phyloP scores from a whole-genome alignment of 305 asterid species.

The Ilex paraguariensis region DNA sequence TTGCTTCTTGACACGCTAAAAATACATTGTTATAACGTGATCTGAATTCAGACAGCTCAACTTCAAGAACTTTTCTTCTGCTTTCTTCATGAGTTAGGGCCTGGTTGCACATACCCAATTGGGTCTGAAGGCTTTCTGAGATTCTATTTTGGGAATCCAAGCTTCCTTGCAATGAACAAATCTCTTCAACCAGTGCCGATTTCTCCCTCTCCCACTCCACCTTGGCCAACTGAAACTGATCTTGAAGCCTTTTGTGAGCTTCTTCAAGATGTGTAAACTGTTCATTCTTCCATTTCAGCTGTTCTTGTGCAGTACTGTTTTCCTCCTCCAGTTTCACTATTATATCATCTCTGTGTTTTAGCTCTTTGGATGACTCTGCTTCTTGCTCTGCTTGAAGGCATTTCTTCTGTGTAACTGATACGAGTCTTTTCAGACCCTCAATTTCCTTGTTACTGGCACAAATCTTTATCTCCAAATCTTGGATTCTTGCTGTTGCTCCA shows the following conservation, averaged over 20 bases:
- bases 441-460: constrained; percentile 40
- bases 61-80: constrained; percentile 39
- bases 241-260: constrained; percentile 35
- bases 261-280: constrained; percentile 48
- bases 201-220: constrained; percentile 44
- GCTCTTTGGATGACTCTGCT: constrained; percentile 19
- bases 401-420: constrained; percentile 27
- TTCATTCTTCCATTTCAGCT: constrained; percentile 49
- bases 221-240: constrained; percentile 26
- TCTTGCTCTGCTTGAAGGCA: constrained; percentile 21
- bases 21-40: constrained; percentile 24
- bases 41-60: constrained; percentile 32
- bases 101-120: constrained; percentile 35
- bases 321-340: constrained; percentile 42
- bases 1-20: constrained; percentile 27
- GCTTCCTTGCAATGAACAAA: constrained; percentile 33
- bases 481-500: constrained; percentile 37
- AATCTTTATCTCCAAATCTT: constrained; percentile 36
- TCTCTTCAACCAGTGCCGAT: constrained; percentile 29
- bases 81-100: constrained; percentile 43
- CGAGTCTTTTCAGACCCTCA: constrained; percentile 33
- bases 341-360: constrained; percentile 28
- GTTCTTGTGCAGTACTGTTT: constrained; percentile 18
- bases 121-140: constrained; percentile 31
- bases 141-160: constrained; percentile 37